Evolutionary conservation across 192 early-diverging fungal genomes (phyloP), one percentile per base, ranked within the genome.

Genomic region (Rhizophagus sp.): DNA sequence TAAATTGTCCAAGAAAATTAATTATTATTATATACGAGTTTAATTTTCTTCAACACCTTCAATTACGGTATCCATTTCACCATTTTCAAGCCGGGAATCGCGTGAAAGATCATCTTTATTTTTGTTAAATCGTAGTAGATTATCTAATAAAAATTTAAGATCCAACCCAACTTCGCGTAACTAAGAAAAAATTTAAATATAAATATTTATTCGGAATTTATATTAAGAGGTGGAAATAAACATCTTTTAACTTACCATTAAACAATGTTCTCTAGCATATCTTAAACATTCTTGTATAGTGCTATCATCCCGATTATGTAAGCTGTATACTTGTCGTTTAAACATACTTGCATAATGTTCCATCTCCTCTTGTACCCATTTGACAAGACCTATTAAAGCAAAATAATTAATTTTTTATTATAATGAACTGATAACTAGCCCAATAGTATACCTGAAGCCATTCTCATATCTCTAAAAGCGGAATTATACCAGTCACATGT

Each of bases 401-500:
- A 13, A 50, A 27, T 4, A 73, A 73, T 57, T 25, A 33, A 33
- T 2, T 25, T 1, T 50, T 8, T 71, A 71, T 41, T 4, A 68
- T 50, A 30, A 19, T 33, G 75, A 47, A 47, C 12, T 47, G 44
- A 47, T 47, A 47, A 47, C 4, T 47, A 47, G 12, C 9, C 11
- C 44, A 10, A 10, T 12, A 12, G 11, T 47, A 12, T 87, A 92
- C 91, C 95, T 24, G 96, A 96, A 3, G 95, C 88, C 95, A 99
- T 95, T 61, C 89, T 89, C 49, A 94, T 89, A 77, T 97, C 94
- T 25, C 92, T 90, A 81, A 99, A 99, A 4, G 96, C 92, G 47
- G 87, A 90, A 68, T 92, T 88, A 83, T 96, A 99, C 98, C 98
- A 99, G 76, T 98, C 95, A 79, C 95, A 97, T 0, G 98, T 98